Conservation (phyloP, 2,329 filamentous ascomycete genomes). For the Penicillium sp. region DNA sequence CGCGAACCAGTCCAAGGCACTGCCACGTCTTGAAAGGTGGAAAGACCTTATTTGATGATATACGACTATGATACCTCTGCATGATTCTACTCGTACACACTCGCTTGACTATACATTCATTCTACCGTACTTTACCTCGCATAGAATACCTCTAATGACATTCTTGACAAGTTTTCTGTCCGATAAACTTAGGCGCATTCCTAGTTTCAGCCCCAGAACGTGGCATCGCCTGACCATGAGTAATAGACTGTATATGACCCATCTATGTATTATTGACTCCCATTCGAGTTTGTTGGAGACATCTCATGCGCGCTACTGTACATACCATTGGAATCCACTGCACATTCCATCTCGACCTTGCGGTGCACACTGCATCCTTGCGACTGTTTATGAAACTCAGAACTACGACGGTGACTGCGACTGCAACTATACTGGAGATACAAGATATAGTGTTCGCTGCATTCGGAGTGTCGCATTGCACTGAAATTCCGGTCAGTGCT, state of each 20-base stretch:
- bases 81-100: constrained; percentile 4
- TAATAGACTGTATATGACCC: no score
- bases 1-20: constrained; percentile 13
- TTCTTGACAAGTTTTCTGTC: neutral
- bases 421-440: neutral
- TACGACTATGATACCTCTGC: constrained; percentile 22
- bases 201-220: no score
- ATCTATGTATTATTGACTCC: no score
- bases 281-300: no score
- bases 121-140: no score
- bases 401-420: neutral
- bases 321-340: constrained; percentile 1
- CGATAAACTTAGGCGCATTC: no score
- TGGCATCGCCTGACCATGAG: no score
- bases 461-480: constrained; percentile 10
- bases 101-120: constrained; percentile 1
- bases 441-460: no score
- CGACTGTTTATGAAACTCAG: neutral
- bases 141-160: no score
- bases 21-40: constrained; percentile 9
- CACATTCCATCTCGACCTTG: constrained; percentile 5
- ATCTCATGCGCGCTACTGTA: no score
- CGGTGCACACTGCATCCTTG: neutral
- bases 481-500: neutral
- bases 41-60: constrained; percentile 20